phyloP scores from a whole-genome alignment of 2,329 filamentous ascomycete genomes.

The Emmonsia crescens region DNA sequence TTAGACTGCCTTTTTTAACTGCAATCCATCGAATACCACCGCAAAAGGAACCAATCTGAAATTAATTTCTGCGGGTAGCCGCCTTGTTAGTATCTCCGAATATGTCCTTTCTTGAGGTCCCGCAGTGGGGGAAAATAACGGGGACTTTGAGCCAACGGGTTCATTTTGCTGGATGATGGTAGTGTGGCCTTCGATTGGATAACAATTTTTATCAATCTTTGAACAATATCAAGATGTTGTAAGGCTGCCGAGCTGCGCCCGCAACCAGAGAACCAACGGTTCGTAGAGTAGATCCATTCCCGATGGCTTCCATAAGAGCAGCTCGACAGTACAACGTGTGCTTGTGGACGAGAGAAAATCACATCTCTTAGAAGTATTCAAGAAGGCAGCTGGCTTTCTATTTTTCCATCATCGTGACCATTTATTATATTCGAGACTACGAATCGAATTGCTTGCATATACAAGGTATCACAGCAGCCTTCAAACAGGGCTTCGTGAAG shows the following conservation, averaged over 20 bases:
- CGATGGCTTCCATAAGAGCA: neutral
- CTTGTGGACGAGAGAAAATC: neutral
- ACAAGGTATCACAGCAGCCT: neutral
- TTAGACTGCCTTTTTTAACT: neutral
- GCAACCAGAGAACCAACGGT: neutral
- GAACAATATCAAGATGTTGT: neutral
- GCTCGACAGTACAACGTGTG: neutral
- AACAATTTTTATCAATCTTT: neutral
- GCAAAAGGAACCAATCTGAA: neutral
- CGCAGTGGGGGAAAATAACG: neutral
- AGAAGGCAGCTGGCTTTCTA: neutral
- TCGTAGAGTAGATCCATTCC: neutral
- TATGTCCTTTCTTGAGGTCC: neutral
- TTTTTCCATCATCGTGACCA: neutral
- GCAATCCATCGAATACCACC: neutral
- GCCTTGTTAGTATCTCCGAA: neutral
- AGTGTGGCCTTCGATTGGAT: neutral
- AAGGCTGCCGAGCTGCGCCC: neutral
- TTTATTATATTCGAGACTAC: neutral
- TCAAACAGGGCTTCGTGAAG: neutral
- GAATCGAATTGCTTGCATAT: neutral
- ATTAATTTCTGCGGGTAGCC: neutral
- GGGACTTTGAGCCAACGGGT: neutral
- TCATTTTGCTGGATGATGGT: neutral
- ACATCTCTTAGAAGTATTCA: neutral